Evolutionary conservation across 306 rosid genomes (phyloP).

Genomic region (Malus domestica): ASM211411v1 NC_041801.1:3373501-3374000

Average conservation of each 20-base stretch:
- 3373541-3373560: too few relatives aligned
- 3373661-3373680: background rate
- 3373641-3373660: background rate
- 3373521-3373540: too few relatives aligned
- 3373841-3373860: slow-evolving; percentile 65
- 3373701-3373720: background rate
- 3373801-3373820: background rate
- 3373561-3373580: too few relatives aligned
- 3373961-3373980: slow-evolving; percentile 76
- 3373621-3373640: background rate
- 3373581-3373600: too few relatives aligned
- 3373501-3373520: too few relatives aligned
- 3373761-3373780: background rate
- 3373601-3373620: background rate
- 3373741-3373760: background rate
- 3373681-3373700: background rate
- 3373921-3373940: slow-evolving; percentile 79
- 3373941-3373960: slow-evolving; percentile 78
- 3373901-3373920: slow-evolving; percentile 61
- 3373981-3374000: slow-evolving; percentile 68
- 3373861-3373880: slow-evolving; percentile 92
- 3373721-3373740: background rate
- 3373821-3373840: slow-evolving; percentile 70
- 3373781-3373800: too few relatives aligned
- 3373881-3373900: slow-evolving; percentile 77